These are phyloP conservation scores for Fusarium virguliforme DNA, from an alignment of 2,329 filamentous ascomycete species.

Conservation along the genomic window DNA sequence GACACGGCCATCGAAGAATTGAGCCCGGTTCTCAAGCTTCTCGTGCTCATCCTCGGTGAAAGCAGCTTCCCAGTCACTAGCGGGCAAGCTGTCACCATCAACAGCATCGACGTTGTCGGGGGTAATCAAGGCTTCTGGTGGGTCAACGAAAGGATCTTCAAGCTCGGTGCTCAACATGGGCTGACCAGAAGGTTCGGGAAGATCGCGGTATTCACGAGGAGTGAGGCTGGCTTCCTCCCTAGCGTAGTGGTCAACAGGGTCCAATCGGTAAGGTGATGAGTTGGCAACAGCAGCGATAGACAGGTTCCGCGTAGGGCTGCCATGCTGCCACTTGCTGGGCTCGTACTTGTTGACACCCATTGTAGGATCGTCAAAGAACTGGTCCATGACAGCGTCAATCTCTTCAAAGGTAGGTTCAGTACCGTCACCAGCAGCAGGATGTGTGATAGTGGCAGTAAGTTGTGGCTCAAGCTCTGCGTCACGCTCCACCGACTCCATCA, in stretches of 20 bases:
- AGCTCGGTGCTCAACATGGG: slow-evolving; percentile 69
- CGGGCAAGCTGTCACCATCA: slow-evolving; percentile 70
- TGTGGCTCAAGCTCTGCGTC: slow-evolving; percentile 42
- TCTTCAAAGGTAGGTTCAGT: slow-evolving; percentile 79
- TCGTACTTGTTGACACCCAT: slow-evolving; percentile 79
- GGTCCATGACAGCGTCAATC: slow-evolving; percentile 93
- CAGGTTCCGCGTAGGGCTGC: slow-evolving; percentile 45
- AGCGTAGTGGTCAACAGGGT: slow-evolving; percentile 68
- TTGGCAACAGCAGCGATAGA: slow-evolving; percentile 53
- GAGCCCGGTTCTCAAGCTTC: slow-evolving; percentile 84
- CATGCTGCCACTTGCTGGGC: slow-evolving; percentile 61
- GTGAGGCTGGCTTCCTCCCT: slow-evolving; percentile 84
- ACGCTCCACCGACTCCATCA: slow-evolving; percentile 53
- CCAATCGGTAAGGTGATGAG: slow-evolving; percentile 69
- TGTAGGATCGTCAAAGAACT: slow-evolving; percentile 81
- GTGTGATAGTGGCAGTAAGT: slow-evolving; percentile 35
- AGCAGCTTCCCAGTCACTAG: slow-evolving; percentile 93
- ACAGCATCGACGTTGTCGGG: slow-evolving; percentile 67
- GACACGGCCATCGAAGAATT: slow-evolving; percentile 93
- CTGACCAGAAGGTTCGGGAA: slow-evolving; percentile 64
- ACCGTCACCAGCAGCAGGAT: slow-evolving; percentile 40
- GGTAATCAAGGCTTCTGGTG: slow-evolving; percentile 63
- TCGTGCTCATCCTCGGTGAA: slow-evolving; percentile 87
- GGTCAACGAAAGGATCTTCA: slow-evolving; percentile 76
- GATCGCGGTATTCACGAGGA: slow-evolving; percentile 69